These are phyloP conservation scores for Malassezia japonica DNA, from an alignment of 1,284 basidiomycete species.

Conservation along the genomic window DNA sequence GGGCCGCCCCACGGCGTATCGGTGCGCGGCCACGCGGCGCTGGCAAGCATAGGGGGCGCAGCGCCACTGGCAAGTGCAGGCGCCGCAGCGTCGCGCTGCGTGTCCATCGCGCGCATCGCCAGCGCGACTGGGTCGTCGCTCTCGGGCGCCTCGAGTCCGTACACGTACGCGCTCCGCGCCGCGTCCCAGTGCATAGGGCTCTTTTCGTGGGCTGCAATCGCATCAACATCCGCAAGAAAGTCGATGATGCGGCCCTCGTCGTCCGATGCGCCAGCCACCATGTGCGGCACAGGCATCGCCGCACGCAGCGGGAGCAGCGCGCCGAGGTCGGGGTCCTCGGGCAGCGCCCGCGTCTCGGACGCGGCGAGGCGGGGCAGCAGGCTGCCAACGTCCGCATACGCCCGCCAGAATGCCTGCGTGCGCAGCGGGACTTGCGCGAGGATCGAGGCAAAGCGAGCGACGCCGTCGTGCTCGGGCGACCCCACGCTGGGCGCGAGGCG, in stretches of 20 bases:
- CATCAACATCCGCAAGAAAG: conserved; percentile 65
- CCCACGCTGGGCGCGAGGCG: background rate
- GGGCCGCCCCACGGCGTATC: conserved; percentile 1
- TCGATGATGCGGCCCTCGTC: conserved; percentile 62
- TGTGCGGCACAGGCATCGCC: conserved; percentile 63
- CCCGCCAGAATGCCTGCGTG: conserved; percentile 57
- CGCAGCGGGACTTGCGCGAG: background rate
- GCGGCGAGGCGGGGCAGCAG: conserved; percentile 63
- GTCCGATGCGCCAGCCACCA: conserved; percentile 89
- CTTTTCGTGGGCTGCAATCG: conserved; percentile 55
- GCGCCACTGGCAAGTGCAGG: background rate
- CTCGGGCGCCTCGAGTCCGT: conserved; percentile 34
- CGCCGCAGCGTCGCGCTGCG: background rate
- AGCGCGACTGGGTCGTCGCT: conserved; percentile 35
- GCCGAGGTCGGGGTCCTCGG: conserved; percentile 77
- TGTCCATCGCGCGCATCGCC: conserved; percentile 35
- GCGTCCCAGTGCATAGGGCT: conserved; percentile 11
- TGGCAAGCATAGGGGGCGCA: conserved; percentile 13
- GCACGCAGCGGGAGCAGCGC: conserved; percentile 75
- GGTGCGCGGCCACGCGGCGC: conserved; percentile 14
- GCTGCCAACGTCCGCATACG: conserved; percentile 62
- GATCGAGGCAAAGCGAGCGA: conserved; percentile 6
- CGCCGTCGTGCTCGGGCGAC: background rate
- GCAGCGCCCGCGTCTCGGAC: conserved; percentile 49
- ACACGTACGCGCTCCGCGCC: background rate